Percentiles rank a stretch among this genome's conserved stretches.
Evolutionary conservation across 2,329 filamentous ascomycete species (phyloP).

Genomic region (Aspergillus unguis): DNA sequence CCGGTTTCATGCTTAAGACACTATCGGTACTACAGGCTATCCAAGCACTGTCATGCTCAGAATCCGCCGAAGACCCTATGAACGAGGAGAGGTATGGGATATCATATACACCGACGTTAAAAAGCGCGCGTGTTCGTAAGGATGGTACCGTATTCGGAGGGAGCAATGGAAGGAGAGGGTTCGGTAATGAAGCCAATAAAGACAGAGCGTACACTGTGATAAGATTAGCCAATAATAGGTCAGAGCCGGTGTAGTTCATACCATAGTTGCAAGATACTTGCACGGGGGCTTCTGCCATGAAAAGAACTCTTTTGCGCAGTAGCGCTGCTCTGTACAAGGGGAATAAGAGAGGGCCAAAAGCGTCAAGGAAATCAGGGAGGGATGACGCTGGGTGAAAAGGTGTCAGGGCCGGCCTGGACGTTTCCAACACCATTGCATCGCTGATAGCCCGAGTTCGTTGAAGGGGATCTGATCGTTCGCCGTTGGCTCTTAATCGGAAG

Average conservation of each 20-base stretch:
- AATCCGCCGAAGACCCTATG: constrained; percentile 41
- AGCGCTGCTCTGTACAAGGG: constrained; percentile 85
- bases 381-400: constrained; percentile 83
- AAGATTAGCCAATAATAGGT: constrained; percentile 21
- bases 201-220: constrained; percentile 82
- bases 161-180: constrained; percentile 67
- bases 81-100: constrained; percentile 76
- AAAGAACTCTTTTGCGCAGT: constrained; percentile 79
- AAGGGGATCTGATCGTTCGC: constrained; percentile 38
- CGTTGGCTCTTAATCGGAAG: constrained; percentile 52
- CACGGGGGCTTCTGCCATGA: constrained; percentile 82
- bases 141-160: constrained; percentile 59
- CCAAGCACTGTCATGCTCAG: constrained; percentile 62
- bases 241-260: constrained; percentile 40
- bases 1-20: constrained; percentile 79
- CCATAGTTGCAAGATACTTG: constrained; percentile 85
- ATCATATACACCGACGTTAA: constrained; percentile 89
- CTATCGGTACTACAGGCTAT: constrained; percentile 94
- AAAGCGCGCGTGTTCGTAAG: constrained; percentile 72
- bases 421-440: constrained; percentile 41
- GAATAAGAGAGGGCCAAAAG: constrained; percentile 88
- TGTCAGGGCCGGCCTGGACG: constrained; percentile 59
- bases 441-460: constrained; percentile 40
- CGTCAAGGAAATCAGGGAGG: constrained; percentile 70
- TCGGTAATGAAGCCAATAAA: constrained; percentile 83